phyloP scores from a whole-genome alignment of 2,329 filamentous ascomycete genomes.

The Monilinia laxa region DNA sequence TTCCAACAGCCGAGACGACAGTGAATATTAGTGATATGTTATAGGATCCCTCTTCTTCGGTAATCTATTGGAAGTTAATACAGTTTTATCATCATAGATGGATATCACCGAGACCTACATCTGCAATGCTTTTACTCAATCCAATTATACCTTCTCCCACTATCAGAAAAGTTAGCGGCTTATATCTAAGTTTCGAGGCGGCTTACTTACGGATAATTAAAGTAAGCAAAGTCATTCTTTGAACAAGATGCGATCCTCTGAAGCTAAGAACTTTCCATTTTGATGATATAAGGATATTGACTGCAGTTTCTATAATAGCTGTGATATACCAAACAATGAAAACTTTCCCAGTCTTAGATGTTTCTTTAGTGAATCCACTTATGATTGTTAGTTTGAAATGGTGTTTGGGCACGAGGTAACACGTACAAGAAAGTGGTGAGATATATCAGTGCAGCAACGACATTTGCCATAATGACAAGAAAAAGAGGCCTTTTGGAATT shows the following conservation, averaged over 20 bases:
- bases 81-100: not conserved
- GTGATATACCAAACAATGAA: constrained; percentile 31
- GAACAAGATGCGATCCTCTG: constrained; percentile 56
- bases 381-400: not conserved
- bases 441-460: constrained; percentile 34
- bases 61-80: constrained; percentile 6
- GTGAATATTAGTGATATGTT: constrained; percentile 4
- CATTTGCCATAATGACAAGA: constrained; percentile 25
- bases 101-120: constrained; percentile 20
- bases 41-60: constrained; percentile 5
- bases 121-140: constrained; percentile 32
- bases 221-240: constrained; percentile 58
- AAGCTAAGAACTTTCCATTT: constrained; percentile 47
- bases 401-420: no score
- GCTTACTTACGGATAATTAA: constrained; percentile 48
- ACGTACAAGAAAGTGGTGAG: constrained; percentile 30
- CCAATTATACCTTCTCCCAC: constrained; percentile 36
- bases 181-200: not conserved
- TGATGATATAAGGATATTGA: constrained; percentile 32
- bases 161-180: not conserved
- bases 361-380: constrained; percentile 5
- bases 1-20: constrained; percentile 16
- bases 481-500: constrained; percentile 28
- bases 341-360: not conserved
- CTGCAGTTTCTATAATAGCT: constrained; percentile 30